Evolutionary conservation across 345 rosid species (phyloP), one percentile per base, ranked within the genome.

Genomic region (Melastoma malabathricum): DNA sequence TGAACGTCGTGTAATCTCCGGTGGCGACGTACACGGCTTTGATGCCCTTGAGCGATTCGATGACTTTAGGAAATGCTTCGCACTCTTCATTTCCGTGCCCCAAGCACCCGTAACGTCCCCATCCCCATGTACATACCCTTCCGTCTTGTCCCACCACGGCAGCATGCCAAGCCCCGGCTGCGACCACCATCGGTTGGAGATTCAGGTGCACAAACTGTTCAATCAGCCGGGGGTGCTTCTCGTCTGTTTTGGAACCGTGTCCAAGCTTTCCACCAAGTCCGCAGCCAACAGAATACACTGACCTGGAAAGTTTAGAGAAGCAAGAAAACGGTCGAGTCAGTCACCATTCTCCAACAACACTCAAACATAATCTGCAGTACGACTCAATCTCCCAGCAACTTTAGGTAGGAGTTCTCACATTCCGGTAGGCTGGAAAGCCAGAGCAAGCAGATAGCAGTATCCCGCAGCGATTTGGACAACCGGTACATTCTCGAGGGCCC

Each of bases 141-240:
- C 98, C 98, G 67, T 87, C 97, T 52, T 63, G 74, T 49, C 98
- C 98, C 9, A 92, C 79, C 44, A 79, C 96, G 47, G 98, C 98
- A 23, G 98, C 95, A 68, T 92, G 96, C 98, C 98, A 92, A 53
- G 89, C 83, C 56, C 96, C 98, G 10, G 98, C 96, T 20, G 98
- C 79, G 54, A 92, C 80, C 60, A 87, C 94, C 63, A 70, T 55
- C 4, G 98, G 98, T 54, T 92, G 87, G 61, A 92, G 77, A 59
- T 79, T 87, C 60, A 87, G 61, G 29, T 48, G 58, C 68, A 68
- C 78, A 56, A 92, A 80, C 61, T 87, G 83, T 71, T 87, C 86
- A 15, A 92, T 87, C 59, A 82, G 57, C 25, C 97, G 84, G 48
- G 98, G 98, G 62, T 84, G 52, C 74, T 79, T 92, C 77, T 87